A percentile compares a stretch with the other conserved stretches of the same genome.
Evolutionary conservation across 257 asterid species (phyloP).

Genomic region (Solanum arcanum): DNA sequence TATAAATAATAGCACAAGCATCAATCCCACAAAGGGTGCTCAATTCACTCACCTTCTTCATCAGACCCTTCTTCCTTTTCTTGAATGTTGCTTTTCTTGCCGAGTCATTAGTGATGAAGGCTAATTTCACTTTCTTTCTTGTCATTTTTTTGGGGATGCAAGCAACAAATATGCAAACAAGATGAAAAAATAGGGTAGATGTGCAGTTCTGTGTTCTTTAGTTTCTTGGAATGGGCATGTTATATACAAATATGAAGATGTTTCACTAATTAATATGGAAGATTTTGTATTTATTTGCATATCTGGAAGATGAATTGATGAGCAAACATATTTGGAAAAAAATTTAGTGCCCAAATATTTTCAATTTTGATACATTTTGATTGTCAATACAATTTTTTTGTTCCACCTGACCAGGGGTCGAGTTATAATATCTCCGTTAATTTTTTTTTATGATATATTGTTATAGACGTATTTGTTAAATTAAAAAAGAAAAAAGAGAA

Average conservation of each 20-base stretch:
- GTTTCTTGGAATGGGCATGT: slow-evolving; percentile 3
- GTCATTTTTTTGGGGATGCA: slow-evolving; percentile 32
- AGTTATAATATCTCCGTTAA: not conserved
- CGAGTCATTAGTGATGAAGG: slow-evolving; percentile 60
- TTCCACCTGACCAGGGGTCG: not conserved
- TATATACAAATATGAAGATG: slow-evolving; percentile 25
- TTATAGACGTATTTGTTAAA: not conserved
- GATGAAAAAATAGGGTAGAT: not conserved
- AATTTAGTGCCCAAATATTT: not conserved
- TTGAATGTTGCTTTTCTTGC: slow-evolving; percentile 72
- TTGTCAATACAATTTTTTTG: not conserved
- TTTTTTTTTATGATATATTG: not conserved
- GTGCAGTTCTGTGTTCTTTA: not conserved
- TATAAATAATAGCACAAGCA: slow-evolving; percentile 64
- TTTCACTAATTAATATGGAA: slow-evolving; percentile 28
- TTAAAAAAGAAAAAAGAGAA: not conserved
- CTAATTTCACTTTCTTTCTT: slow-evolving; percentile 69
- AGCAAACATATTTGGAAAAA: slow-evolving; percentile 15
- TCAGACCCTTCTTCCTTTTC: slow-evolving; percentile 70
- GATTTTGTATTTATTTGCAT: slow-evolving; percentile 25
- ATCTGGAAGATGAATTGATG: slow-evolving; percentile 11
- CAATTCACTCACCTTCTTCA: slow-evolving; percentile 72
- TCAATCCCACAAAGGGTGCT: slow-evolving; percentile 80
- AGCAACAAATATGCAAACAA: slow-evolving; percentile 3
- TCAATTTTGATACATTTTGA: not conserved